Base-by-base conservation (phyloP, 2,329 filamentous ascomycete species). In the Ophiostoma piceae region DNA sequence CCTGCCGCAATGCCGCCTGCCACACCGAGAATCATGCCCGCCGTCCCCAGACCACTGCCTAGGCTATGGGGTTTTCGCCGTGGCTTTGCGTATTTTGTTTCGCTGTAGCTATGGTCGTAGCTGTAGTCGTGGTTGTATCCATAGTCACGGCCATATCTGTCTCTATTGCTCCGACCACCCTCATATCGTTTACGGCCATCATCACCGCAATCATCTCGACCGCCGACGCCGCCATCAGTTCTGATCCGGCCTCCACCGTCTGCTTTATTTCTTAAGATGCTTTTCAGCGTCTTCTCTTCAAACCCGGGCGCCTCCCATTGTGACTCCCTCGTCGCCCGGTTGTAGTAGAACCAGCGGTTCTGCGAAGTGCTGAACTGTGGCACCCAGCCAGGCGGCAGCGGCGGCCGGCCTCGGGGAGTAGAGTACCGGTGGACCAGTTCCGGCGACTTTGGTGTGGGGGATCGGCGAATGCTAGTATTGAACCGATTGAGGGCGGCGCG, bases 331-430 rank as follows among this genome's bases (percentile, higher is more conserved):
- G 84, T 85, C 47, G 83, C 77, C 68, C 84, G 79, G 74, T 88
- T 84, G 69, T 87, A 79, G 74, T 84, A 89, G 78, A 82, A 88
- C 79, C 83, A 87, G 68, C 84, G 82, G 74, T 85, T 82, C 71
- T 80, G 80, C 70, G 77, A 78, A 60, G 84, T 82, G 73, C 88
- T 85, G 78, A 82, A 88, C 74, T 85, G 82, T 64, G 84, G 80
- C 29, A 78, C 76, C 86, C 86, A 88, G 74, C 85, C 85, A 66
- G 80, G 73, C 32, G 85, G 80, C 68, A 86, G 78, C 43, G 82
- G 78, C 62, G 85, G 81, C 75, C 78, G 79, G 68, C 77, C 77
- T 1, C 77, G 29, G 2, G 76, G 76, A 8, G 75, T 73, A 12
- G 69, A 68, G 74, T 75, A 75, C 16, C 26, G 1, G 11, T 67